phyloP scores from a whole-genome alignment of 2,329 filamentous ascomycete species.

The Epichloe brachyelytri region DNA sequence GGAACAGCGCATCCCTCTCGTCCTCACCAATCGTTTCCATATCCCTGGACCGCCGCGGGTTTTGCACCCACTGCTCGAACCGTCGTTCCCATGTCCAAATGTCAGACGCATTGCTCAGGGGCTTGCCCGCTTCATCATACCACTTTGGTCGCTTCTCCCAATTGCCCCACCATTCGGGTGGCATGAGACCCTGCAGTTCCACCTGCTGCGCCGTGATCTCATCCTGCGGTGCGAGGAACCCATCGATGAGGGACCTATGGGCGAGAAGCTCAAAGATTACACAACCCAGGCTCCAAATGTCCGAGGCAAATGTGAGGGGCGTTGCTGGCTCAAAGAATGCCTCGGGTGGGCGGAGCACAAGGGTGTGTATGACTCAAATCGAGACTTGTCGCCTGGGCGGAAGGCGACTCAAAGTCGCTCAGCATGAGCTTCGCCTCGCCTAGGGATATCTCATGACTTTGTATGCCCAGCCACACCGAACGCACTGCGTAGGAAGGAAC shows the following conservation, averaged over 20 bases:
- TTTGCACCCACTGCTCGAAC: conserved; percentile 11
- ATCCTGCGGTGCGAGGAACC: not conserved
- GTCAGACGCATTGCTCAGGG: conserved; percentile 6
- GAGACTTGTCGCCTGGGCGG: not conserved
- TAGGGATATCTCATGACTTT: not conserved
- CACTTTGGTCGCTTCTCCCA: conserved; percentile 6
- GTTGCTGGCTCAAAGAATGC: not conserved
- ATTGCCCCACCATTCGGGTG: too few species aligned
- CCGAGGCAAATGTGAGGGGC: not conserved
- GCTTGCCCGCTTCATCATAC: conserved; percentile 9
- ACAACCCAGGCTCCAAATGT: not conserved
- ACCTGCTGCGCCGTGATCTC: not conserved
- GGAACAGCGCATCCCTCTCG: conserved; percentile 6
- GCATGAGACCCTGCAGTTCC: not conserved
- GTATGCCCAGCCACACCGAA: not conserved
- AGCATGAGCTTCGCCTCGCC: not conserved
- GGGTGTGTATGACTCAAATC: not conserved
- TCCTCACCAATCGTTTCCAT: conserved; percentile 7
- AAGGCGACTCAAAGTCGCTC: too few species aligned
- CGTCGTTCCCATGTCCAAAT: conserved; percentile 9
- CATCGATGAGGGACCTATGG: not conserved
- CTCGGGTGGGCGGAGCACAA: not conserved
- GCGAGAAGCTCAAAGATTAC: not conserved
- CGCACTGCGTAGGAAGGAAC: conserved; percentile 3
- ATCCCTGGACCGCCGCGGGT: conserved; percentile 4